A percentile compares a stretch with the other conserved stretches of the same genome.
These are phyloP conservation scores for Eucalyptus pauciflora DNA, from an alignment of 345 rosid species.

Conservation along the genomic window DNA sequence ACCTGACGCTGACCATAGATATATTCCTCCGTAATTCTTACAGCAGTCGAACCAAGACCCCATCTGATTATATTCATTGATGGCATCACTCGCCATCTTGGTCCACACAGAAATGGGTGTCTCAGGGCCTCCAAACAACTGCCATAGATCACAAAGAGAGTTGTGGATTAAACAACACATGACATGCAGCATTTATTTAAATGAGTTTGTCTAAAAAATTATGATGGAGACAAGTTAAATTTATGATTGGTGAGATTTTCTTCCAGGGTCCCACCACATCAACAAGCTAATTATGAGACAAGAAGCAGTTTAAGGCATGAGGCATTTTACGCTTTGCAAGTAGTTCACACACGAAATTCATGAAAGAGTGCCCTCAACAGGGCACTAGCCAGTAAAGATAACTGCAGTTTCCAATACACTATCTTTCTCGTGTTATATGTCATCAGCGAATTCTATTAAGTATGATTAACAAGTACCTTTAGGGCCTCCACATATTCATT, in stretches of 20 bases:
- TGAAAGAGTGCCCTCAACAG: neutral
- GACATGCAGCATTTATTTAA: neutral
- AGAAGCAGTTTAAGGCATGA: neutral
- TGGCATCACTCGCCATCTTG: conserved; percentile 85
- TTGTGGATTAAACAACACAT: neutral
- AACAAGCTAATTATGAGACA: neutral
- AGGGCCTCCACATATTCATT: neutral
- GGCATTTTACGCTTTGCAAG: neutral
- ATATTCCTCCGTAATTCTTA: conserved; percentile 82
- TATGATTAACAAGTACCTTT: neutral
- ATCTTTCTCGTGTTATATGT: neutral
- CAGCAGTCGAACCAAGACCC: conserved; percentile 95
- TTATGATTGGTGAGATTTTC: neutral
- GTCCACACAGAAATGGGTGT: conserved; percentile 93
- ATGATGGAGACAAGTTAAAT: neutral
- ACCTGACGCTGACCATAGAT: conserved; percentile 81
- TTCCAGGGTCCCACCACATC: neutral
- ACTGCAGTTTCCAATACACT: neutral
- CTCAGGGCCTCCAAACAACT: conserved; percentile 89
- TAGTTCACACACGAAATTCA: neutral
- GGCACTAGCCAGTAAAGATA: neutral
- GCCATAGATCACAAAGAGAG: neutral
- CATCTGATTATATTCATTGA: conserved; percentile 88
- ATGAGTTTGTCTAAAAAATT: neutral
- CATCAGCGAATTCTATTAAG: neutral